Evolutionary conservation across 176 grass and related monocot genomes (phyloP).

Genomic region (Panicum miliaceum): DNA sequence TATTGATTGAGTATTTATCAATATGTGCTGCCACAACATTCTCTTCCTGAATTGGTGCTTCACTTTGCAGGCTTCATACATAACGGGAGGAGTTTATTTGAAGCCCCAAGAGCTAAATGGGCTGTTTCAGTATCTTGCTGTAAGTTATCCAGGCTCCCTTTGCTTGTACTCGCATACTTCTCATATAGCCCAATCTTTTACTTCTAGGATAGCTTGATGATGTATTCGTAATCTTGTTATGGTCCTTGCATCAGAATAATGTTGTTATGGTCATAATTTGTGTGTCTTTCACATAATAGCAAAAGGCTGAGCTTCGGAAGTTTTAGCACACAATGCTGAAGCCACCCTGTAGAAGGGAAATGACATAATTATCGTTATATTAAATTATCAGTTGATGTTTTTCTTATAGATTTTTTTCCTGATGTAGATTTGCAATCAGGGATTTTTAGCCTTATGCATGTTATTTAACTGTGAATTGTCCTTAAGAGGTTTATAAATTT

Average conservation of each 20-base stretch:
- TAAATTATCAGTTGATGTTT: not conserved
- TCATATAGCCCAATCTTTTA: not conserved
- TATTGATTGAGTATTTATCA: not conserved
- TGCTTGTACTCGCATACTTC: not conserved
- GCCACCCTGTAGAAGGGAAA: not conserved
- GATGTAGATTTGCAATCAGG: not conserved
- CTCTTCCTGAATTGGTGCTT: constrained; percentile 21
- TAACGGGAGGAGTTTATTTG: constrained; percentile 94
- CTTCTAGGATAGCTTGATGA: not conserved
- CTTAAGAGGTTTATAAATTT: not conserved
- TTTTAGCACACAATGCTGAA: not conserved
- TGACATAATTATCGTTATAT: not conserved
- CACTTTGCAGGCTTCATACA: constrained; percentile 83
- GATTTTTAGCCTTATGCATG: not conserved
- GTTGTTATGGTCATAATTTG: not conserved
- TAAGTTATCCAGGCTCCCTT: constrained; percentile 36
- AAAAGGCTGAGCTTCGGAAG: not conserved
- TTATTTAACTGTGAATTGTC: not conserved
- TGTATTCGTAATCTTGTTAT: constrained; percentile 22
- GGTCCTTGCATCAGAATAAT: not conserved
- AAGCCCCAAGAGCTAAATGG: constrained; percentile 89
- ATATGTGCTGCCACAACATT: not conserved
- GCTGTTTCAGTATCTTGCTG: constrained; percentile 88
- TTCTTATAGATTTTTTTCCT: not conserved
- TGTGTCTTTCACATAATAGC: constrained; percentile 4